phyloP scores from a whole-genome alignment of 1,284 basidiomycete genomes.

The Moesziomyces sp. region DNA sequence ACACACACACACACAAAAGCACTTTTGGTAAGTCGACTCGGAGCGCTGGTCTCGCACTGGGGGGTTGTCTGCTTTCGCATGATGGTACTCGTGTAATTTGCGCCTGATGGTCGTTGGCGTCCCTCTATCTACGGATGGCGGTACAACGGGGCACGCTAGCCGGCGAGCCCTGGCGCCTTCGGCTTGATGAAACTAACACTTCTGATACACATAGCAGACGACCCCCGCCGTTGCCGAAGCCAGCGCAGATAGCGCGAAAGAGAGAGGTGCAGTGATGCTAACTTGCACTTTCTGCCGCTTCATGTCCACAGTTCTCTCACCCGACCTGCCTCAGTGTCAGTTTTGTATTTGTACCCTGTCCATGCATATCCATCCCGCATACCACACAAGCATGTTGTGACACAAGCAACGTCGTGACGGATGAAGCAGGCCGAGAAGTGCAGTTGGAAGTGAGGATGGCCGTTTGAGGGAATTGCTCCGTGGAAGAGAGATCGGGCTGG shows the following conservation, averaged over 20 bases:
- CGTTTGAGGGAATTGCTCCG: too few relatives aligned
- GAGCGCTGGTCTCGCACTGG: not conserved
- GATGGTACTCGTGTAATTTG: slow-evolving; percentile 65
- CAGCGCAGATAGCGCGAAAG: too few relatives aligned
- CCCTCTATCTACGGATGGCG: slow-evolving; percentile 29
- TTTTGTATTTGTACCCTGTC: too few relatives aligned
- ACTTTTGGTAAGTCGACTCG: slow-evolving; percentile 12
- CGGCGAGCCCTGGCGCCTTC: slow-evolving; percentile 55
- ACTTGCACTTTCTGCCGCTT: slow-evolving; percentile 1
- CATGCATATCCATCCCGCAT: too few relatives aligned
- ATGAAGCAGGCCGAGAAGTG: too few relatives aligned
- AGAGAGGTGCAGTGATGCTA: too few relatives aligned
- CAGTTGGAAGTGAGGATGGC: not conserved
- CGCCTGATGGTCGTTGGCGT: slow-evolving; percentile 52
- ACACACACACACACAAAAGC: not conserved
- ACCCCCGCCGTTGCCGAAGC: not conserved
- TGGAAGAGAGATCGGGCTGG: not conserved
- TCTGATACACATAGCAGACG: slow-evolving; percentile 24
- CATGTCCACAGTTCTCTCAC: too few relatives aligned
- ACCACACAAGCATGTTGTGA: too few relatives aligned
- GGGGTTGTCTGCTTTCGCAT: slow-evolving; percentile 16
- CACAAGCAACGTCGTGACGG: too few relatives aligned
- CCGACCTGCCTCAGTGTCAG: too few relatives aligned
- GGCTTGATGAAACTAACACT: slow-evolving; percentile 54
- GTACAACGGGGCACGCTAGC: slow-evolving; percentile 59